Base-by-base conservation (phyloP, 441 rosid genomes). In the Euphorbia celastroides region DNA sequence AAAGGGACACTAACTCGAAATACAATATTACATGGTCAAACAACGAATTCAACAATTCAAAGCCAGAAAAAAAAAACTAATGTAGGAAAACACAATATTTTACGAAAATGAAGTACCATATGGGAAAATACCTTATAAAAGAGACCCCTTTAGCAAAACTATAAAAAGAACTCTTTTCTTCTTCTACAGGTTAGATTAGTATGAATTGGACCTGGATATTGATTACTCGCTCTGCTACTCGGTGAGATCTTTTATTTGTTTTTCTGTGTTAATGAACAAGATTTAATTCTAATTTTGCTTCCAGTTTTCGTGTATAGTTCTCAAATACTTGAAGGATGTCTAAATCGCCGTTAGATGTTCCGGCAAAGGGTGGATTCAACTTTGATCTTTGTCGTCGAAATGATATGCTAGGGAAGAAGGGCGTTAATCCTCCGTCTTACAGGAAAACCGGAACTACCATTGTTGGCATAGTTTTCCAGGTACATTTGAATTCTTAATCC, bases 371-470 rank as follows among this genome's bases (percentile, higher is more conserved):
- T 70, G 98, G 99, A 9, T 94, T 92, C 48, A 86, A 86, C 80
- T 94, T 89, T 73, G 98, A 94, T 86, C 88, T 94, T 26, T 92
- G 99, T 69, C 80, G 75, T 73, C 77, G 99, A 55, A 94, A 94
- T 65, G 91, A 79, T 30, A 92, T 89, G 98, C 85, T 92, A 69
- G 69, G 74, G 0, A 76, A 82, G 73, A 88, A 87, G 72, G 98
- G 99, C 66, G 78, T 69, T 38, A 87, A 78, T 36, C 82, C 83
- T 67, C 98, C 98, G 0, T 82, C 94, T 7, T 92, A 55, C 51
- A 74, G 90, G 70, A 94, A 94, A 77, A 94, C 99, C 0, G 99
- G 99, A 67, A 94, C 99, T 17, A 94, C 99, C 60, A 94, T 94
- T 67, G 99, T 94, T 31, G 97, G 98, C 59, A 72, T 94, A 75